phyloP scores from a whole-genome alignment of 2,329 filamentous ascomycete genomes.

The Cordyceps cicadae region DNA sequence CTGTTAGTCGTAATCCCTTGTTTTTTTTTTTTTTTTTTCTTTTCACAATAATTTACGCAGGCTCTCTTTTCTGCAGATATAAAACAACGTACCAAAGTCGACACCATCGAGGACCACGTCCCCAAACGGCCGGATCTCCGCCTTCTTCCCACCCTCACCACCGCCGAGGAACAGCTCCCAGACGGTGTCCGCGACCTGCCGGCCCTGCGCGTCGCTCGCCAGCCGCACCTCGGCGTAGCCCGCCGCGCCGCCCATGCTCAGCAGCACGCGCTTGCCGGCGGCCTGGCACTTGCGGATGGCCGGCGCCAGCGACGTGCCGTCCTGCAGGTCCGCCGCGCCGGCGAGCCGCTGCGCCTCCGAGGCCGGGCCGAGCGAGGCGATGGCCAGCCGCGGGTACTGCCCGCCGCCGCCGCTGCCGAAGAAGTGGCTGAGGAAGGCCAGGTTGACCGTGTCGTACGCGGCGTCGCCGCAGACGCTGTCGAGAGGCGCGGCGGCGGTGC shows the following conservation, averaged over 20 bases:
- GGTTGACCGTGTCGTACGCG: conserved; percentile 17
- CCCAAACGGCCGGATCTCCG: conserved; percentile 57
- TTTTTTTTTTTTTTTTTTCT: too few relatives aligned
- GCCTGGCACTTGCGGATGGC: conserved; percentile 49
- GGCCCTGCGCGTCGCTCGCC: conserved; percentile 36
- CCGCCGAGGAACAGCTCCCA: conserved; percentile 58
- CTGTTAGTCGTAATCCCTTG: too few relatives aligned
- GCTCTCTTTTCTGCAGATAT: background rate
- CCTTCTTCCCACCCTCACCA: conserved; percentile 23
- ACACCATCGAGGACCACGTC: conserved; percentile 60
- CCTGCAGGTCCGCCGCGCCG: conserved; percentile 16
- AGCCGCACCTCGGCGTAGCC: conserved; percentile 58
- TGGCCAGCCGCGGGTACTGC: conserved; percentile 8
- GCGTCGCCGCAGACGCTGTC: conserved; percentile 15
- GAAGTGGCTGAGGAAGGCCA: conserved; percentile 17
- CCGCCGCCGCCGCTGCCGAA: conserved; percentile 12
- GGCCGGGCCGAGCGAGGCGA: background rate
- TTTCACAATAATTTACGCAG: too few relatives aligned
- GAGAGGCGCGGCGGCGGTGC: conserved; percentile 13
- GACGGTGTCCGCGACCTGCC: conserved; percentile 48
- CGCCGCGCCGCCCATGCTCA: conserved; percentile 61
- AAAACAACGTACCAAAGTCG: conserved; percentile 41
- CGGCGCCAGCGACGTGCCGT: conserved; percentile 14
- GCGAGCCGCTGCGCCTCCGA: conserved; percentile 12
- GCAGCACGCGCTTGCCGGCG: conserved; percentile 57